Base-by-base conservation (phyloP, 2,329 filamentous ascomycete species). In the Ceratocystis smalleyi region DNA sequence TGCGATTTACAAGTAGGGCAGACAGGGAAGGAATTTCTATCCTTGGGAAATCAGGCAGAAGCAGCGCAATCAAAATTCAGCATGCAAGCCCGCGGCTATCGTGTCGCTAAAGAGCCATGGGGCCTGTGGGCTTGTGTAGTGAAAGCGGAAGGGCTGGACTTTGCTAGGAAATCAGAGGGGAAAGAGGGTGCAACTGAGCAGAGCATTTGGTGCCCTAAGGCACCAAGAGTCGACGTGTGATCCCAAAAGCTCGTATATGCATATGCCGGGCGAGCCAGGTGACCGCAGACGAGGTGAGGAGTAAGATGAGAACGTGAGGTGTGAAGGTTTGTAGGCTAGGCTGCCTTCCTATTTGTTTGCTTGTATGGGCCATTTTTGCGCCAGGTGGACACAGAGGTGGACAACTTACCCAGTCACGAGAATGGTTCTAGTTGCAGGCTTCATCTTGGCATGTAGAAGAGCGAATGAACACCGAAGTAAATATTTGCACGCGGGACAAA, bases 341-440 rank as follows among this genome's bases (percentile, higher is more conserved):
- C 47, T 51, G 47, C 2, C 22, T 27, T 51, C 15, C 35, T 40
- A 15, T 45, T 45, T 8, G 59, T 43, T 54, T 49, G 49, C 22
- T 35, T 49, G 55, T 15, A 32, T 49, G 66, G 5, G 15, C 24
- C 15, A 6, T 51, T 40, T 49, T 62, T 62, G 24, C 27, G 27
- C n/a, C 19, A 30, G 35, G 47, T 51, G 17, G n/a, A 49, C 59
- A 43, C 63, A 59, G 62, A 17, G 54, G 40, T 19, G 19, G 24
- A 64, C 66, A 70, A 70, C 85, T 79, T 85, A 96, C 91, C 91
- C 91, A 71, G 91, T 91, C 74, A 96, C 85, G 72, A 96, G 83
- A 73, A 96, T 89, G 68, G 91, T 94, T 78, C 90, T 89, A 70
- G 88, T 82, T 74, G 86, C 77, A 89, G 95, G 95, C 68, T 68